phyloP scores from a whole-genome alignment of 1,284 basidiomycete species.

The Melampsora larici-populina region DNA sequence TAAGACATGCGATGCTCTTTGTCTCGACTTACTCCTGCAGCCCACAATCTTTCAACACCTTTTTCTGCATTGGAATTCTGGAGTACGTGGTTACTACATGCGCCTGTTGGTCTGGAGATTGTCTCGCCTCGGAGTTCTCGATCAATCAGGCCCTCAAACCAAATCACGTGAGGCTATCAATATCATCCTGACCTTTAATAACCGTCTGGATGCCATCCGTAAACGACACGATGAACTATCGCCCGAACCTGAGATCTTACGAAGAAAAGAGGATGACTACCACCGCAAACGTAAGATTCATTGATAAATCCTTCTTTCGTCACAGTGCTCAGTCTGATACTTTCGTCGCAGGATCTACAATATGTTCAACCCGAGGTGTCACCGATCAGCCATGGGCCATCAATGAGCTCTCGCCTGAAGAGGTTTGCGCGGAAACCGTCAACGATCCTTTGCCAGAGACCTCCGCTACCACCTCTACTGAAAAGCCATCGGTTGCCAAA shows the following conservation, averaged over 20 bases:
- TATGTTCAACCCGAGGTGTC: constrained; percentile 52
- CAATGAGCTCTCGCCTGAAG: constrained; percentile 36
- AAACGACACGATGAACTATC: constrained; percentile 55
- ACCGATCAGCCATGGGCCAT: constrained; percentile 50
- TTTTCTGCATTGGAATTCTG: constrained; percentile 58
- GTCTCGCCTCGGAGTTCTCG: constrained; percentile 55
- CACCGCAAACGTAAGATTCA: constrained; percentile 14
- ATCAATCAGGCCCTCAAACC: constrained; percentile 50
- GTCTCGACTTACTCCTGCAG: constrained; percentile 56
- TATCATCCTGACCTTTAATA: constrained; percentile 56
- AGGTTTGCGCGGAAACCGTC: constrained; percentile 30
- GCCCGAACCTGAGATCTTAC: constrained; percentile 28
- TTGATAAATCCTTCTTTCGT: constrained; percentile 43
- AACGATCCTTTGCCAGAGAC: constrained; percentile 3
- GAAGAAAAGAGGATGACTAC: constrained; percentile 8
- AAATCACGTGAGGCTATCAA: constrained; percentile 54
- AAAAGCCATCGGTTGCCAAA: constrained; percentile 45
- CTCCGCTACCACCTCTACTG: not conserved
- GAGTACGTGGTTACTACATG: constrained; percentile 56
- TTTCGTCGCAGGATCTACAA: constrained; percentile 47
- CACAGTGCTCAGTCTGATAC: constrained; percentile 14
- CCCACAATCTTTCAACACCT: constrained; percentile 57
- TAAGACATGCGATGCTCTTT: constrained; percentile 56
- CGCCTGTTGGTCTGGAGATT: constrained; percentile 58
- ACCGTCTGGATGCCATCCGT: constrained; percentile 57